Evolutionary conservation across 768 basidiomycete species (phyloP).

Genomic region (Mycena chlorophos): DNA sequence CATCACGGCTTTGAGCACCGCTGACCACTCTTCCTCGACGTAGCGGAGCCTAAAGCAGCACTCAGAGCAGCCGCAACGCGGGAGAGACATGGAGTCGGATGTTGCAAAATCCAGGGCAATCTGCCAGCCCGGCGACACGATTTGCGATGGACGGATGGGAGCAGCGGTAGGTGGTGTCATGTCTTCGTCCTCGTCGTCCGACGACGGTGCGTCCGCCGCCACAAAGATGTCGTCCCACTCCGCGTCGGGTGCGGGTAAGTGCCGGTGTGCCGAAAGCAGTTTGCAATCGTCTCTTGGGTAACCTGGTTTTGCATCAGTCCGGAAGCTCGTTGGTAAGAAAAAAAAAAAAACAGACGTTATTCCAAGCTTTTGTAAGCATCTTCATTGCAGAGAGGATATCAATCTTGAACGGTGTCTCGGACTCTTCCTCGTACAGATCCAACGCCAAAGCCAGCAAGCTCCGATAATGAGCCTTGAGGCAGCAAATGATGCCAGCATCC

Average conservation of each 20-base stretch:
- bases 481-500: conserved; percentile 37
- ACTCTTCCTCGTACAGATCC: conserved; percentile 33
- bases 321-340: too few relatives aligned
- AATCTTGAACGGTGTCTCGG: conserved; percentile 37
- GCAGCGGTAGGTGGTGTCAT: neutral
- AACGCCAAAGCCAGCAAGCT: conserved; percentile 29
- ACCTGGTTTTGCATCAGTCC: too few relatives aligned
- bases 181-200: neutral
- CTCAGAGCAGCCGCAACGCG: conserved; percentile 7
- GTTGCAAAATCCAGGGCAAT: neutral
- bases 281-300: conserved; percentile 29
- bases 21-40: conserved; percentile 10
- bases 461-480: conserved; percentile 38
- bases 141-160: neutral
- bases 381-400: conserved; percentile 36
- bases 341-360: too few relatives aligned
- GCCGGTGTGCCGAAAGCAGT: conserved; percentile 39
- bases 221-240: neutral
- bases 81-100: neutral
- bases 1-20: conserved; percentile 16
- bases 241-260: conserved; percentile 21
- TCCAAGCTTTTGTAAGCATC: conserved; percentile 35
- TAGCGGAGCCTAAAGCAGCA: conserved; percentile 5
- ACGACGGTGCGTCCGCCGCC: neutral
- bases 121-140: neutral